Evolutionary conservation across 1,284 basidiomycete species (phyloP).

Genomic region (Sporisorium iseilematis-ciliati): DNA sequence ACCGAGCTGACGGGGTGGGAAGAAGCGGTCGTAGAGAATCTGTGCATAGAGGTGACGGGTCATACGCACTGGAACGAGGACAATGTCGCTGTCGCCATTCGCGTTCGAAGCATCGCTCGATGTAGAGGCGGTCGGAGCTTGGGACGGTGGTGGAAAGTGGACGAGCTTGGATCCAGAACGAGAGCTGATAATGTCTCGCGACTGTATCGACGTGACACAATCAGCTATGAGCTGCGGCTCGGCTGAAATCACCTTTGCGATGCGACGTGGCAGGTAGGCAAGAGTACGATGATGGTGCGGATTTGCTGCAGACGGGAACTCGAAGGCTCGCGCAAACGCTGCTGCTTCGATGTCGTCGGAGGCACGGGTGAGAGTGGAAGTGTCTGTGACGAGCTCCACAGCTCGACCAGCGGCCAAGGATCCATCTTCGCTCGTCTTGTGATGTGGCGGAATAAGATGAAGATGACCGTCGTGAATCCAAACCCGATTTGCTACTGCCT

Average conservation of each 20-base stretch:
- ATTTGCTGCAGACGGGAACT: conserved; percentile 77
- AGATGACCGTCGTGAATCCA: conserved; percentile 87
- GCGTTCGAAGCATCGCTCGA: background rate
- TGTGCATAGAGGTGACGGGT: conserved; percentile 79
- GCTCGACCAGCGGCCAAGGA: conserved; percentile 67
- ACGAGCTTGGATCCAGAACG: conserved; percentile 87
- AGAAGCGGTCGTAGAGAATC: conserved; percentile 88
- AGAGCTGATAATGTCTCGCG: conserved; percentile 44
- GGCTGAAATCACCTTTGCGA: conserved; percentile 78
- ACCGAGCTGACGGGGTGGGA: conserved; percentile 89
- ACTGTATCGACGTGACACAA: conserved; percentile 71
- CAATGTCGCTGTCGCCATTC: conserved; percentile 8
- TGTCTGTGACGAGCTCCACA: conserved; percentile 73
- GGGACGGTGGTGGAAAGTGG: conserved; percentile 82
- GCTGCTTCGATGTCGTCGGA: conserved; percentile 38
- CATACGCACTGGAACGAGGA: conserved; percentile 43
- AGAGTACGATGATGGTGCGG: conserved; percentile 80
- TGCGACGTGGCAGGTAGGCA: conserved; percentile 81
- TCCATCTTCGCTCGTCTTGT: conserved; percentile 74
- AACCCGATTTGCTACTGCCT: conserved; percentile 90
- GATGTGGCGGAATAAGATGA: conserved; percentile 84
- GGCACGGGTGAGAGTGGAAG: conserved; percentile 75
- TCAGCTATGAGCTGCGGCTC: conserved; percentile 82
- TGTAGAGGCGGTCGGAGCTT: conserved; percentile 66
- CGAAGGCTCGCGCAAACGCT: conserved; percentile 42